Evolutionary conservation across 164 flowering plant genomes (phyloP).

Genomic region (Annona squamosa): DNA sequence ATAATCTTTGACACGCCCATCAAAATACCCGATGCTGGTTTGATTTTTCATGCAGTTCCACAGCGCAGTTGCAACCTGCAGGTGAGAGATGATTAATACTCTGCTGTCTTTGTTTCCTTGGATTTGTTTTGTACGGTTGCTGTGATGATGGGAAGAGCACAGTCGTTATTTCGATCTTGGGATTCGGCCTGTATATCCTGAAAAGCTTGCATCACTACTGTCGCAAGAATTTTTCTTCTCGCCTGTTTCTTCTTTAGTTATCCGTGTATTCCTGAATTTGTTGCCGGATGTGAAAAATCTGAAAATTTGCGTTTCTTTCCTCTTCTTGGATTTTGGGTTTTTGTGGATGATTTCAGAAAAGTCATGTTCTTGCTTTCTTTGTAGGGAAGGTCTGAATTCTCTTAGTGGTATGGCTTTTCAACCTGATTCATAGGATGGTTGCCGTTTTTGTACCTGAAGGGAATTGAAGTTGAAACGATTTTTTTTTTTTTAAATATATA

Average conservation of each 20-base stretch:
- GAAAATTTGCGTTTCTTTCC: background rate
- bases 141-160: too few relatives aligned
- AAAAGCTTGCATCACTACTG: background rate
- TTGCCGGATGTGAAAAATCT: background rate
- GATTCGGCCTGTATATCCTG: background rate
- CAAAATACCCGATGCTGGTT: too few relatives aligned
- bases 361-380: background rate
- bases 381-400: background rate
- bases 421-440: too few relatives aligned
- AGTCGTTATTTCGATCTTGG: background rate
- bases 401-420: background rate
- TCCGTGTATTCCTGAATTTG: background rate
- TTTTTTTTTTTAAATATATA: too few relatives aligned
- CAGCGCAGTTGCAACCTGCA: too few relatives aligned
- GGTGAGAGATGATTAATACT: too few relatives aligned
- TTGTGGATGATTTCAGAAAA: background rate
- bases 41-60: too few relatives aligned
- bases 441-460: too few relatives aligned
- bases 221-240: background rate
- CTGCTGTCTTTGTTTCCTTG: too few relatives aligned
- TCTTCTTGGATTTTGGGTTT: background rate
- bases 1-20: too few relatives aligned
- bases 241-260: background rate
- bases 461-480: too few relatives aligned
- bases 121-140: too few relatives aligned